Evolutionary conservation across 352 stramenopile genomes (phyloP), one percentile per base, ranked within the genome.

Genomic region (Phytophthora constricta): DNA sequence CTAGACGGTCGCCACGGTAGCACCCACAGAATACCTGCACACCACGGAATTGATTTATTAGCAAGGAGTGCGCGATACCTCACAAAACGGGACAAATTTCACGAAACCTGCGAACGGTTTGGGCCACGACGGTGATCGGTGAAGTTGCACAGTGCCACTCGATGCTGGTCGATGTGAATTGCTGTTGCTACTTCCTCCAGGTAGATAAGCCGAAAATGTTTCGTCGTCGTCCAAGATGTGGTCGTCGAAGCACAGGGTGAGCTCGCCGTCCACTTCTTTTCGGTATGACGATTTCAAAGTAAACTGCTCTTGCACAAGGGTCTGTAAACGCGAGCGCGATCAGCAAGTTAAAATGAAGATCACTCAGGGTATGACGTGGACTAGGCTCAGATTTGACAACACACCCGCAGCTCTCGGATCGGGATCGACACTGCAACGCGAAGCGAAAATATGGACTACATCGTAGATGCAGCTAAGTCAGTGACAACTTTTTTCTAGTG

Each of bases 1-100:
- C 69, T 65, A 42, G 58, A 52, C n/a, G 68, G 48, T 4, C 77
- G 74, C 59, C 86, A 90, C 1, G 81, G 81, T 9, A 88, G 52
- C 25, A 90, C 76, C 79, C 81, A 92, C 26, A 91, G 58, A 58
- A 91, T 85, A 22, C 83, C 82, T 91, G 23, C 1, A 22, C 22
- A 9, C 37, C 20, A 62, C 13, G 31, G 31, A 37, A 11, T n/a
- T n/a, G n/a, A n/a, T n/a, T n/a, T n/a, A n/a, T n/a, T n/a, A n/a
- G n/a, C n/a, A n/a, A n/a, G n/a, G n/a, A n/a, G n/a, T n/a, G n/a
- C n/a, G n/a, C n/a, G n/a, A n/a, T n/a, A n/a, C n/a, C n/a, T n/a
- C n/a, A n/a, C n/a, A n/a, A n/a, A n/a, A n/a, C n/a, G n/a, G n/a
- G n/a, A n/a, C n/a, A n/a, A n/a, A n/a, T n/a, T n/a, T n/a, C n/a